Base-by-base conservation (phyloP, 2,329 filamentous ascomycete species). In the Huntiella moniliformis region DNA sequence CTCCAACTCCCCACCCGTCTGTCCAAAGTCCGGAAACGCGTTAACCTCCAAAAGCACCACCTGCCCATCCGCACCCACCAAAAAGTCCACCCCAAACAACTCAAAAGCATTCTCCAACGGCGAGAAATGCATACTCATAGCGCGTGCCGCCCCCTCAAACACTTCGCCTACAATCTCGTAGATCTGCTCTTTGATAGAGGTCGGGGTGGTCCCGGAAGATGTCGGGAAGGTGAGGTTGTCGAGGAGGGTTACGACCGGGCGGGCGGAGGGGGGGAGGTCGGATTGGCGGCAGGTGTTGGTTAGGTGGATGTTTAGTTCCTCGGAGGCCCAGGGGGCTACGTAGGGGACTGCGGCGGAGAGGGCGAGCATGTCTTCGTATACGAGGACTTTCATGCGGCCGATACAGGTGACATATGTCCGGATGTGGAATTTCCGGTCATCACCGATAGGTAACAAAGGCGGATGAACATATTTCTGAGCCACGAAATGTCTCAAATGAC, bases 201-300 rank as follows among this genome's bases (percentile, higher is more conserved):
- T 58, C 56, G 81, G 84, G 43, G 83, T 67, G 2, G 60, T 52
- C 18, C 59, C 55, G 1, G 49, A 35, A 2, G 58, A 41, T 10
- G 15, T 12, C 17, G 40, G 44, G 28, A 66, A 51, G 17, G 57
- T 51, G 28, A 95, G 63, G 4, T 71, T 65, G 77, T 82, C 91
- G 66, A 94, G 93, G 0, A 73, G 65, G 5, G 71, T 70, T 7
- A 94, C 86, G 11, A 73, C 76, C 44, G 76, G 77, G 2, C 12
- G 32, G 1, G 47, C 38, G 4, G 40, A 38, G 52, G 76, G 72
- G 50, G 55, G 54, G 13, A 56, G 73, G 55, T 48, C 70, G 45
- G 72, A 70, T 59, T 96, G 91, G 1, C 95, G 74, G 59, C 91
- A 98, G 2, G 91, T 96, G 60, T 98, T 98, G 38, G 91, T 98